A percentile compares a stretch with the other conserved stretches of the same genome.
These are phyloP conservation scores for Nemania sp. DNA, from an alignment of 2,329 filamentous ascomycete species.

Conservation along the genomic window DNA sequence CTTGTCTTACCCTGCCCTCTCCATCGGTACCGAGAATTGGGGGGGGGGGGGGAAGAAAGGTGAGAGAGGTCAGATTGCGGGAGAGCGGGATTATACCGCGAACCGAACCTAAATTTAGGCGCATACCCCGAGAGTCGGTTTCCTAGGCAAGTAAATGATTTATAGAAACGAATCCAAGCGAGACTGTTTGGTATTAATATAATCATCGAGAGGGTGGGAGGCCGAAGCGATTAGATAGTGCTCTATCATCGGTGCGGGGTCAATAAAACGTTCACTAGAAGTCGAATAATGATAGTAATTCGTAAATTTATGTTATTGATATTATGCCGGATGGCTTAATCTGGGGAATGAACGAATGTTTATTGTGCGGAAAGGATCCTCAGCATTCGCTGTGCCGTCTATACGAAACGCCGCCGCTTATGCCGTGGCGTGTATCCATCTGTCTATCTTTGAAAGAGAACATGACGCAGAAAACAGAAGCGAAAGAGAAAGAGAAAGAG, in stretches of 20 bases:
- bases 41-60: too few species aligned
- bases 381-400: background rate
- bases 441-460: background rate
- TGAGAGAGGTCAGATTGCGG: background rate
- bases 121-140: too few species aligned
- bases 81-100: background rate
- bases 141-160: too few species aligned
- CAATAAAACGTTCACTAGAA: background rate
- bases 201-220: too few species aligned
- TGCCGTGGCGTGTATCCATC: background rate
- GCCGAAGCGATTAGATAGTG: too few species aligned
- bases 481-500: background rate
- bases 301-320: background rate
- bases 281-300: background rate
- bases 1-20: too few species aligned
- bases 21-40: too few species aligned
- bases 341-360: background rate
- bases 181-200: too few species aligned
- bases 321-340: background rate
- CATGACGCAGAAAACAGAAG: background rate
- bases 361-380: conserved; percentile 7
- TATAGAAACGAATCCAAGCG: too few species aligned
- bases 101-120: too few species aligned
- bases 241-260: too few species aligned
- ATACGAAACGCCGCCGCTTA: conserved; percentile 18